These are phyloP conservation scores for Pichia sp. DNA, from an alignment of 1,139 yeast species.

Conservation along the genomic window DNA sequence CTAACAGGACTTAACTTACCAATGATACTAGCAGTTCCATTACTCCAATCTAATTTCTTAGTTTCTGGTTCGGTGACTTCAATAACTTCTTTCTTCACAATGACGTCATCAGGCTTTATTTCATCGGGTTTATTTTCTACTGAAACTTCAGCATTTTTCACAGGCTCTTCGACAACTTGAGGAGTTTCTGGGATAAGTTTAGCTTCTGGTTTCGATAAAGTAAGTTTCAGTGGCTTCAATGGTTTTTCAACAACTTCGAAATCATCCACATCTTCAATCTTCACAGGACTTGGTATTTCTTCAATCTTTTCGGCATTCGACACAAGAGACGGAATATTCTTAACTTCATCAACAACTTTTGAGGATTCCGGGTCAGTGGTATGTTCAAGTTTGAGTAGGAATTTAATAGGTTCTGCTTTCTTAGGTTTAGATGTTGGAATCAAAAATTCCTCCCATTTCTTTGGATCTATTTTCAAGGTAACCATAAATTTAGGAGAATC, in stretches of 20 bases:
- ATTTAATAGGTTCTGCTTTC: neutral
- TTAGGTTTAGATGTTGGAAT: neutral
- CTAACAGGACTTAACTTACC: conserved; percentile 9
- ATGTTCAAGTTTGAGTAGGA: conserved; percentile 5
- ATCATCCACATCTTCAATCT: no score
- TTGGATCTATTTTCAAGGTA: conserved; percentile 16
- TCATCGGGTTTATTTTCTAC: no score
- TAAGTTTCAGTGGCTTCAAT: no score
- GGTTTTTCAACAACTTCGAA: no score
- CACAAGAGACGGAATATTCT: no score
- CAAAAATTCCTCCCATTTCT: conserved; percentile 10
- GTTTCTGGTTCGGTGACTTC: neutral
- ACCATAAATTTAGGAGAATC: conserved; percentile 9
- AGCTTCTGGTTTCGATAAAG: no score
- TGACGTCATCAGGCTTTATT: neutral
- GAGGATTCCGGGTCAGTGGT: conserved; percentile 2
- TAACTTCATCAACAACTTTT: neutral
- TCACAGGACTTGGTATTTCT: no score
- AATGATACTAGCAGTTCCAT: conserved; percentile 1
- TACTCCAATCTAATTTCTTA: conserved; percentile 1
- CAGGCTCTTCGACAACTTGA: no score
- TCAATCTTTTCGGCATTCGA: no score
- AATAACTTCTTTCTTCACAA: neutral
- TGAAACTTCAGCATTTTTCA: no score
- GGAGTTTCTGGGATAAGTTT: no score